Conservation (phyloP, 495 filamentous ascomycete genomes). For the Beverwykella pulmonaria region DNA sequence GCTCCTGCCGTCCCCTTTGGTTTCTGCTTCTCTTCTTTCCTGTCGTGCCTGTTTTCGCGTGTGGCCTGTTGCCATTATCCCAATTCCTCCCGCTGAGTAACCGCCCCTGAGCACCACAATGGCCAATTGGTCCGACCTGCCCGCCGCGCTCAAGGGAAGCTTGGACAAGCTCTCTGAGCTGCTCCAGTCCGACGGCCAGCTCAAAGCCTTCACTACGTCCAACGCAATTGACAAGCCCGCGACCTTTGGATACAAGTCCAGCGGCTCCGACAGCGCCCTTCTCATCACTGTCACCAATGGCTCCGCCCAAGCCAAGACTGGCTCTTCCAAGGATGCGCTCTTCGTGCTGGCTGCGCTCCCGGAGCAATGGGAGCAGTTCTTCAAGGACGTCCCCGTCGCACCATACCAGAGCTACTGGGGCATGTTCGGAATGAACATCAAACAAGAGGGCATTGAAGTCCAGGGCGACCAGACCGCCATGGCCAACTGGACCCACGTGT, state of each 20-base stretch:
- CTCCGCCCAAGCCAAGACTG: conserved; percentile 33
- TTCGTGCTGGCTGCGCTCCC: conserved; percentile 46
- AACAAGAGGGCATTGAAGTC: conserved; percentile 45
- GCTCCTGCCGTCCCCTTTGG: not conserved
- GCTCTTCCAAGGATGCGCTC: conserved; percentile 31
- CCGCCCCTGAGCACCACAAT: conserved; percentile 12
- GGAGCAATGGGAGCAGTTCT: conserved; percentile 50
- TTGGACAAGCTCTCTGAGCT: conserved; percentile 25
- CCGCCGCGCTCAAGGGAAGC: conserved; percentile 23
- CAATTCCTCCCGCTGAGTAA: not conserved
- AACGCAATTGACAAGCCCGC: conserved; percentile 39
- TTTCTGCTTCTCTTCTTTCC: not conserved
- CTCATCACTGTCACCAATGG: conserved; percentile 44
- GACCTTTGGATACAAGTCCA: conserved; percentile 47
- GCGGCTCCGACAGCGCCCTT: conserved; percentile 41
- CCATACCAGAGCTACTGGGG: conserved; percentile 49
- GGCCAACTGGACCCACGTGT: conserved; percentile 47
- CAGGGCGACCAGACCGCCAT: conserved; percentile 44
- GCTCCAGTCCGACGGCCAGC: conserved; percentile 40
- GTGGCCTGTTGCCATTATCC: not conserved
- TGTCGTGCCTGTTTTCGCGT: not conserved
- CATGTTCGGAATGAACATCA: conserved; percentile 51
- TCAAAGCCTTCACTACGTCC: conserved; percentile 46
- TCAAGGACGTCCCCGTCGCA: conserved; percentile 44
- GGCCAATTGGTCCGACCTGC: conserved; percentile 31